Conservation (phyloP, 73 alveolate genomes). For the Uronychia setigera region DNA sequence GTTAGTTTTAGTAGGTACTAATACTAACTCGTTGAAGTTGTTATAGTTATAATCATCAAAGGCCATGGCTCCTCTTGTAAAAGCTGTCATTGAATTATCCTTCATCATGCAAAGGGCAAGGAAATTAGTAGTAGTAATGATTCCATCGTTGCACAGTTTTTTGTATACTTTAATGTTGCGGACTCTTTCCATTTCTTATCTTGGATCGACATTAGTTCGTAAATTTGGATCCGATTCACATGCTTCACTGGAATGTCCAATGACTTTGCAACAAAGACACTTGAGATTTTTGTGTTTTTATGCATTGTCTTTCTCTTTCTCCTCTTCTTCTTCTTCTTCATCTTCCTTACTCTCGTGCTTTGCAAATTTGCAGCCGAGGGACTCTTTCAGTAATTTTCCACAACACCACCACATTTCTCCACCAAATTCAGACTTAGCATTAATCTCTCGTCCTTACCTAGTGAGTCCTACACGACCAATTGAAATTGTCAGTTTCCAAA, state of each 20-base stretch:
- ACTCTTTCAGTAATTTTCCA: slow-evolving; percentile 49
- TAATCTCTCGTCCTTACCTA: not conserved
- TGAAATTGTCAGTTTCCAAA: slow-evolving; percentile 66
- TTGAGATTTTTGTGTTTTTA: slow-evolving; percentile 6
- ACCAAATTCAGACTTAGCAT: slow-evolving; percentile 19
- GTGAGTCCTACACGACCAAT: slow-evolving; percentile 76
- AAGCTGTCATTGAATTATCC: slow-evolving; percentile 12
- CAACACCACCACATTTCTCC: slow-evolving; percentile 79
- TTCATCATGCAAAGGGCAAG: not conserved
- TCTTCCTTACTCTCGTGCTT: slow-evolving; percentile 59
- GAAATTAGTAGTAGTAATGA: not conserved
- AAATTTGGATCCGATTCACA: slow-evolving; percentile 78
- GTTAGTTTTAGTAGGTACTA: slow-evolving; percentile 17
- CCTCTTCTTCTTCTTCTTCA: slow-evolving; percentile 49
- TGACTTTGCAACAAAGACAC: slow-evolving; percentile 68
- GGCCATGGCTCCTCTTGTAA: slow-evolving; percentile 57
- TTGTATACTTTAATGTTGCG: slow-evolving; percentile 32
- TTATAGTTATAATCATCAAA: slow-evolving; percentile 61
- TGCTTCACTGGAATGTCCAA: slow-evolving; percentile 62
- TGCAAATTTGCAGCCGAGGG: slow-evolving; percentile 61
- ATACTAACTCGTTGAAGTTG: slow-evolving; percentile 33
- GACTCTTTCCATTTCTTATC: slow-evolving; percentile 62
- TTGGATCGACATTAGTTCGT: slow-evolving; percentile 28
- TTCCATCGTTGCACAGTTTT: slow-evolving; percentile 21
- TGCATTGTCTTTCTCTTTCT: slow-evolving; percentile 23